Evolutionary conservation across 192 early-diverging fungal genomes (phyloP).

Genomic region (Rhizoclosmatium sp.): DNA sequence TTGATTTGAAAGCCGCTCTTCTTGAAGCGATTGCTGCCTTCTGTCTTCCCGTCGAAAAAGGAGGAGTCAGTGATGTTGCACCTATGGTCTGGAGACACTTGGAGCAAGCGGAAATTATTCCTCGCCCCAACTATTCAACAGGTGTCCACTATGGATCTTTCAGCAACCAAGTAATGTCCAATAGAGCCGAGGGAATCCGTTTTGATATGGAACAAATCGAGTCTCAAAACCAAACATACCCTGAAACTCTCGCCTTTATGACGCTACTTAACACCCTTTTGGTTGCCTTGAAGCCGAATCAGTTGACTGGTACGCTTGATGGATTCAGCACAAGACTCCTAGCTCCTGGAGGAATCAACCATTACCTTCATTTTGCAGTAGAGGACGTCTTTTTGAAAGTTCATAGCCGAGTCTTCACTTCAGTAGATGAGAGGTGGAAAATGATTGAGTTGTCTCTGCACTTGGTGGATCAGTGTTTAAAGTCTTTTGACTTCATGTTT

Average conservation of each 20-base stretch:
- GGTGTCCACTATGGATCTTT: conserved; percentile 29
- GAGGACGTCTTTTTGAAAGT: conserved; percentile 87
- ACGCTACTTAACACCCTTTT: conserved; percentile 71
- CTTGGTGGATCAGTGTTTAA: conserved; percentile 81
- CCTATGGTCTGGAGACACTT: conserved; percentile 80
- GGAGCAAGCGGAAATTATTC: conserved; percentile 75
- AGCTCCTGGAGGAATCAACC: conserved; percentile 51
- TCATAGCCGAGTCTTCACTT: conserved; percentile 68
- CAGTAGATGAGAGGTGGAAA: conserved; percentile 78
- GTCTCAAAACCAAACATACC: conserved; percentile 76
- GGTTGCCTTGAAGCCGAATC: conserved; percentile 32
- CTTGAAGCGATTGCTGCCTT: conserved; percentile 85
- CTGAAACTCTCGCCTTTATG: conserved; percentile 87
- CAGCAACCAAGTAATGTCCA: conserved; percentile 29
- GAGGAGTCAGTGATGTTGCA: conserved; percentile 64
- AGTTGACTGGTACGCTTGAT: conserved; percentile 13
- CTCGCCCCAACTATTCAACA: conserved; percentile 45
- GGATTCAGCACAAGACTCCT: conserved; percentile 25
- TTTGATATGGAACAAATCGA: conserved; percentile 88
- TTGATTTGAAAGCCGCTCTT: conserved; percentile 83
- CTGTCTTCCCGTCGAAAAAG: conserved; percentile 62
- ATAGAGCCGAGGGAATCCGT: conserved; percentile 60
- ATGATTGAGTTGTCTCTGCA: conserved; percentile 76
- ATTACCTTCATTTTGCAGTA: conserved; percentile 82
- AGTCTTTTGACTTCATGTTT: conserved; percentile 72